Base-by-base conservation (phyloP, 2,329 filamentous ascomycete genomes). In the Sarocladium strictum region DNA sequence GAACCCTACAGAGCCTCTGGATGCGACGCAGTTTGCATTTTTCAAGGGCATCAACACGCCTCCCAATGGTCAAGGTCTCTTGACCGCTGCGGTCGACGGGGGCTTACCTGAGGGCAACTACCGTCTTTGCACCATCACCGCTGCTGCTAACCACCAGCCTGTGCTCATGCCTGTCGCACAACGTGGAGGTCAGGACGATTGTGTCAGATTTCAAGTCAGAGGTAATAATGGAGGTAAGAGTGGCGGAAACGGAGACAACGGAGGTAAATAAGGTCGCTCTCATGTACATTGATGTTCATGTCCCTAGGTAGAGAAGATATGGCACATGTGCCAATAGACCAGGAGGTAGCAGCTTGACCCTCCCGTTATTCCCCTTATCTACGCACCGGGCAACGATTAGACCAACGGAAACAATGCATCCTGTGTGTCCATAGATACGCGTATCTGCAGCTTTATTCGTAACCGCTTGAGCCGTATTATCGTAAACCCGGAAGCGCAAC, bases 11-110 rank as follows among this genome's bases (percentile, higher is more conserved):
- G 60, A 66, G n/a, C 75, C 81, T 24, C 74, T 81, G 4, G 76
- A 84, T 58, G 73, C 82, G 27, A 67, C 64, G 19, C 67, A 74
- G 63, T 85, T 81, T 59, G 79, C 70, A 63, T 85, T 85, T 67
- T 85, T 86, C 78, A 85, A 85, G 74, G 83, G 83, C 57, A 82
- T 85, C 70, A 84, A 85, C 67, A 81, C 84, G 57, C 74, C 69
- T 15, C 81, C 81, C 32, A 76, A 86, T 61, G 77, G 76, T 27
- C 61, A 79, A 2, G 82, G 82, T 53, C 69, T 74, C 4, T 71
- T 86, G 11, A 67, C 71, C 12, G 78, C 82, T 38, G 68, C 65
- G 2, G 83, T 86, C 21, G 69, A 71, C 1, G 79, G 76, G 55
- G 84, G 83, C 62, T 77, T 86, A 2, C 80, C 81, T 3, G 72